Percentiles rank a stretch among this genome's conserved stretches.
phyloP scores from a whole-genome alignment of 352 stramenopile genomes.

The Phytopythium ostracodes region DNA sequence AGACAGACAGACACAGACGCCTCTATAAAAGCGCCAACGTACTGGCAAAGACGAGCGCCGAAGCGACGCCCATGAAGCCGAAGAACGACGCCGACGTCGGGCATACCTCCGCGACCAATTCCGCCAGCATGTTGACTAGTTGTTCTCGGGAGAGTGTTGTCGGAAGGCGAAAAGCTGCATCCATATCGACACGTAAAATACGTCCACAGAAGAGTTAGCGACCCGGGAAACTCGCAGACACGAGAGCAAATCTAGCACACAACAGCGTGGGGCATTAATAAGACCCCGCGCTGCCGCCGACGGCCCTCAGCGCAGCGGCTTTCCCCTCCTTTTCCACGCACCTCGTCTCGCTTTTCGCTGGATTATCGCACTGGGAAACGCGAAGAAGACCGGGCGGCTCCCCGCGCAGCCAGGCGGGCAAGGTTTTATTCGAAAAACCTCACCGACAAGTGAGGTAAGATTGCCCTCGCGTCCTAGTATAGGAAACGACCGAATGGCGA shows the following conservation, averaged over 20 bases:
- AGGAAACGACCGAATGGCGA: background rate
- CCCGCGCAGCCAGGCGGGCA: background rate
- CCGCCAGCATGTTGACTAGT: slow-evolving; percentile 27
- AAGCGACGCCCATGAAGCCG: slow-evolving; percentile 98
- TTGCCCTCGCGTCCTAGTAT: background rate
- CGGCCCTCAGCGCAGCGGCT: background rate
- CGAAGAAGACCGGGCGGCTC: slow-evolving; percentile 1
- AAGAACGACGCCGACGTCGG: slow-evolving; percentile 99
- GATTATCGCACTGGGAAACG: slow-evolving; percentile 1
- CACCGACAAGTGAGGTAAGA: background rate
- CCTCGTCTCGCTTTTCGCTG: slow-evolving; percentile 3
- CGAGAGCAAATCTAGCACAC: background rate
- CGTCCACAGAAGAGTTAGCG: background rate
- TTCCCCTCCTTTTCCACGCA: background rate
- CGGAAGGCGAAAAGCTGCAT: background rate
- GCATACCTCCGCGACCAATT: slow-evolving; percentile 92
- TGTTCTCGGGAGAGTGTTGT: background rate
- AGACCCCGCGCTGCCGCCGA: background rate
- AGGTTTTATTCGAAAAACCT: slow-evolving; percentile 6
- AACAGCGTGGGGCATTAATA: background rate
- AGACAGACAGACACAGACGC: too few relatives aligned
- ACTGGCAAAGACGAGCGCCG: slow-evolving; percentile 92
- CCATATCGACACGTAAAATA: background rate
- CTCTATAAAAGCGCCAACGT: slow-evolving; percentile 23
- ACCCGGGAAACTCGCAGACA: background rate